Percentiles rank a stretch among this genome's conserved stretches.
Evolutionary conservation across 768 basidiomycete species (phyloP).

Genomic region (Trametes sanguinea): DNA sequence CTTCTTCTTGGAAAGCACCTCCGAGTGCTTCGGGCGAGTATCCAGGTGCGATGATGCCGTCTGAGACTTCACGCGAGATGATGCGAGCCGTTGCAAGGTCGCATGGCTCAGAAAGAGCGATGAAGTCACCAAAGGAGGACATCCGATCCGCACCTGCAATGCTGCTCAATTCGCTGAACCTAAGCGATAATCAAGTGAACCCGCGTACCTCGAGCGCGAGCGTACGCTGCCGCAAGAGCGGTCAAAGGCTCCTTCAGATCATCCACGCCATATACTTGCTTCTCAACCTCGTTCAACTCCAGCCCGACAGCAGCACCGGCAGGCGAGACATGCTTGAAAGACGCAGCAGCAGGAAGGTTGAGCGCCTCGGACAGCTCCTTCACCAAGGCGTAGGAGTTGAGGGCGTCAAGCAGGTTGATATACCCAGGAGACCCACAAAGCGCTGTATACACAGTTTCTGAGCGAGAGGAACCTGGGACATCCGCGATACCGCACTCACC

Average conservation of each 20-base stretch:
- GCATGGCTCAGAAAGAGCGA: conserved; percentile 90
- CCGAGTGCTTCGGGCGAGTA: conserved; percentile 88
- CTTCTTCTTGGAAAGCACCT: conserved; percentile 93
- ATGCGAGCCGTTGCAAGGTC: conserved; percentile 94
- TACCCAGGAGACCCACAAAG: conserved; percentile 95
- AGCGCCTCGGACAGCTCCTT: conserved; percentile 90
- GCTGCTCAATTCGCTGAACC: not conserved
- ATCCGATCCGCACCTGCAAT: conserved; percentile 89
- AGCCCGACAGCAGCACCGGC: conserved; percentile 95
- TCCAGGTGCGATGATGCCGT: conserved; percentile 96
- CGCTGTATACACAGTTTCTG: conserved; percentile 46
- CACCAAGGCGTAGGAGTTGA: conserved; percentile 96
- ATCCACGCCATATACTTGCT: conserved; percentile 94
- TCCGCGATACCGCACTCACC: conserved; percentile 45
- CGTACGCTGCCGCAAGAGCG: conserved; percentile 89
- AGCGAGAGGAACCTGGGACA: not conserved
- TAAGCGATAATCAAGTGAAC: conserved; percentile 20
- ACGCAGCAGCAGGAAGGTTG: conserved; percentile 90
- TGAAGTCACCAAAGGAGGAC: conserved; percentile 99
- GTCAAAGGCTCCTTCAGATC: conserved; percentile 91
- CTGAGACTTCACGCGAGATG: conserved; percentile 98
- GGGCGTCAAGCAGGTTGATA: conserved; percentile 96
- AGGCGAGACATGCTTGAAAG: conserved; percentile 99
- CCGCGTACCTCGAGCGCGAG: conserved; percentile 81
- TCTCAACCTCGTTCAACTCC: conserved; percentile 78